These are phyloP conservation scores for Tubosaeta sp. DNA, from an alignment of 768 basidiomycete genomes.

Conservation along the genomic window DNA sequence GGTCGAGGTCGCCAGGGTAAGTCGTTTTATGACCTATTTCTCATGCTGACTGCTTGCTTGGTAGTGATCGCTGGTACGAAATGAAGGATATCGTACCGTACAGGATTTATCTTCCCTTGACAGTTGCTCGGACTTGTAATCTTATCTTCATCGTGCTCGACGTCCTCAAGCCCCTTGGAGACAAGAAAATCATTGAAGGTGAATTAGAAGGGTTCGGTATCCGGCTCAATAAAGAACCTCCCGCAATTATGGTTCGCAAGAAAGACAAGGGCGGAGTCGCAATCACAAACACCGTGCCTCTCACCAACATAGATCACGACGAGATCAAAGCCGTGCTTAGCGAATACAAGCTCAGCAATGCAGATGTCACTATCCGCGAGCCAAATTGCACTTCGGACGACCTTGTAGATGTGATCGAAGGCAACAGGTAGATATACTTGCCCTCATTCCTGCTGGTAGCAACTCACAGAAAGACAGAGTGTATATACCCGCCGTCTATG, in stretches of 20 bases:
- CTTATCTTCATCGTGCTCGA: conserved; percentile 98
- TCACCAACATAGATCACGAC: conserved; percentile 92
- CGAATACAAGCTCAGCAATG: conserved; percentile 89
- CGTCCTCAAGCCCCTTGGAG: conserved; percentile 95
- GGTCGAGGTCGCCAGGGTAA: conserved; percentile 91
- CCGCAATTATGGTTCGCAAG: conserved; percentile 74
- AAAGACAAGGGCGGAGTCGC: conserved; percentile 91
- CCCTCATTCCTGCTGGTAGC: not conserved
- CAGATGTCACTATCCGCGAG: conserved; percentile 89
- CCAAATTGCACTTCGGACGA: conserved; percentile 92
- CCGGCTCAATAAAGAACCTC: conserved; percentile 91
- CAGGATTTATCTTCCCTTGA: conserved; percentile 1
- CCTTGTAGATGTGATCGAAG: conserved; percentile 95
- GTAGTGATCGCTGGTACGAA: conserved; percentile 73
- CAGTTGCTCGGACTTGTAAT: conserved; percentile 96
- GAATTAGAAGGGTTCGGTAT: conserved; percentile 99
- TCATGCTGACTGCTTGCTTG: conserved; percentile 6
- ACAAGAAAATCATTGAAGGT: conserved; percentile 85
- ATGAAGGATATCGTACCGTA: conserved; percentile 5
- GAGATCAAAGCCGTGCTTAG: conserved; percentile 94
- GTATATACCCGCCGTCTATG: conserved; percentile 90
- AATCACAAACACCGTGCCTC: conserved; percentile 94
- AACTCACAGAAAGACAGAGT: conserved; percentile 46
- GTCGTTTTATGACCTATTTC: conserved; percentile 28
- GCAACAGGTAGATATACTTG: conserved; percentile 58